A percentile compares a stretch with the other conserved stretches of the same genome.
phyloP scores from a whole-genome alignment of 1,284 basidiomycete species.

The Stereum hirsutum region DNA sequence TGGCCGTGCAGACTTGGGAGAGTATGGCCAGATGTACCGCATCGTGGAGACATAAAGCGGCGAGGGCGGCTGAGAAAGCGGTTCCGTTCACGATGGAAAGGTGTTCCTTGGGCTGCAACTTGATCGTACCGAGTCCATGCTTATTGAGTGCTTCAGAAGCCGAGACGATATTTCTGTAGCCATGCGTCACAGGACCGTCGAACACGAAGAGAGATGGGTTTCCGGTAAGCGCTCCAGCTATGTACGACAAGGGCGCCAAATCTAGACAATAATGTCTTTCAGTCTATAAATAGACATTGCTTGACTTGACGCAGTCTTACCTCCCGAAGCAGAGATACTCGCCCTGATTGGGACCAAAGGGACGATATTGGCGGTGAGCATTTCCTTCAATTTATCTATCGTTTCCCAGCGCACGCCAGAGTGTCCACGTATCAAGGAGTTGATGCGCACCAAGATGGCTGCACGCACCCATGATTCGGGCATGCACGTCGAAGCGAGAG shows the following conservation, averaged over 20 bases:
- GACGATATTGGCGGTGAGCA: conserved; percentile 67
- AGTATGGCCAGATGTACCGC: conserved; percentile 66
- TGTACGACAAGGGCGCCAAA: conserved; percentile 74
- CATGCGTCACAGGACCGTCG: conserved; percentile 42
- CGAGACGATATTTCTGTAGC: conserved; percentile 45
- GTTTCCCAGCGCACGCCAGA: conserved; percentile 80
- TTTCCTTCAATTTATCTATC: conserved; percentile 68
- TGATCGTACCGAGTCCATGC: conserved; percentile 58
- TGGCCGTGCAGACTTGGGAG: conserved; percentile 71
- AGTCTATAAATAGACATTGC: neutral
- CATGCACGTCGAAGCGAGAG: conserved; percentile 65
- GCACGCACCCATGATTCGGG: conserved; percentile 89
- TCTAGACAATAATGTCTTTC: conserved; percentile 40
- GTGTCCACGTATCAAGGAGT: conserved; percentile 83
- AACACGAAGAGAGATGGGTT: conserved; percentile 76
- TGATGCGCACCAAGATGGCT: conserved; percentile 81
- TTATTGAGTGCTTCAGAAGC: conserved; percentile 59
- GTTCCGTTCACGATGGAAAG: conserved; percentile 79
- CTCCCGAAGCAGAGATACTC: conserved; percentile 77
- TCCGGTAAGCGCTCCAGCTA: conserved; percentile 72
- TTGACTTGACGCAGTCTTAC: conserved; percentile 23
- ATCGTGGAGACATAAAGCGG: conserved; percentile 59
- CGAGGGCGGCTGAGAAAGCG: conserved; percentile 64
- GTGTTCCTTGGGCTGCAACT: conserved; percentile 75
- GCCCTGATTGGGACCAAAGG: conserved; percentile 79